phyloP scores from a whole-genome alignment of 768 basidiomycete species.

The Botryobasidium botryosum region DNA sequence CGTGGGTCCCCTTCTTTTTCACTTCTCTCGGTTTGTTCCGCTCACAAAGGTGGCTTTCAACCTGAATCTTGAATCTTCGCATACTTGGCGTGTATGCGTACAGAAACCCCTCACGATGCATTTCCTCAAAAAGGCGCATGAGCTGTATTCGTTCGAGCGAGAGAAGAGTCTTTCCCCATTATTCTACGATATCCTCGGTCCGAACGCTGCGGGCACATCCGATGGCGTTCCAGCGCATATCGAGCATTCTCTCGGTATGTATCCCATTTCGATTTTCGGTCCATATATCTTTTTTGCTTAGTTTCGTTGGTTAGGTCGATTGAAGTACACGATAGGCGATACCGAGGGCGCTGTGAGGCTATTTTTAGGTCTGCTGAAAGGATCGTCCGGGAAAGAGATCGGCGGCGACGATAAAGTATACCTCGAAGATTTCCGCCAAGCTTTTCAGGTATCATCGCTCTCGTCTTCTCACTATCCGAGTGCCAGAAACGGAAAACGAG shows the following conservation, averaged over 20 bases:
- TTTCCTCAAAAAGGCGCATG: conserved; percentile 55
- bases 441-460: conserved; percentile 49
- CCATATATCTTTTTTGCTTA: conserved; percentile 7
- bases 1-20: conserved; percentile 29
- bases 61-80: not conserved
- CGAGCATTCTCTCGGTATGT: conserved; percentile 59
- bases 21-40: conserved; percentile 2
- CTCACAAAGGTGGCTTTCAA: not conserved
- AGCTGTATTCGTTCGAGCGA: conserved; percentile 35
- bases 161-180: conserved; percentile 54
- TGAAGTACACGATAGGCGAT: conserved; percentile 85
- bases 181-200: conserved; percentile 47
- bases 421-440: conserved; percentile 77
- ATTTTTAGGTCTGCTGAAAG: conserved; percentile 50
- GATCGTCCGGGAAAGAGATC: conserved; percentile 20
- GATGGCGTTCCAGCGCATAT: conserved; percentile 53
- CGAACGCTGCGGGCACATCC: conserved; percentile 32
- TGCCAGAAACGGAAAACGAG: too few relatives aligned
- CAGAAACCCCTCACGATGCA: conserved; percentile 79
- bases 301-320: conserved; percentile 35
- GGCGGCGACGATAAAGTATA: conserved; percentile 59
- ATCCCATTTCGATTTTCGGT: not conserved
- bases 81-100: not conserved
- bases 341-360: conserved; percentile 55
- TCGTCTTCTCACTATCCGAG: not conserved